Conservation (phyloP, 2,329 filamentous ascomycete genomes). For the Endocalyx cinctus region DNA sequence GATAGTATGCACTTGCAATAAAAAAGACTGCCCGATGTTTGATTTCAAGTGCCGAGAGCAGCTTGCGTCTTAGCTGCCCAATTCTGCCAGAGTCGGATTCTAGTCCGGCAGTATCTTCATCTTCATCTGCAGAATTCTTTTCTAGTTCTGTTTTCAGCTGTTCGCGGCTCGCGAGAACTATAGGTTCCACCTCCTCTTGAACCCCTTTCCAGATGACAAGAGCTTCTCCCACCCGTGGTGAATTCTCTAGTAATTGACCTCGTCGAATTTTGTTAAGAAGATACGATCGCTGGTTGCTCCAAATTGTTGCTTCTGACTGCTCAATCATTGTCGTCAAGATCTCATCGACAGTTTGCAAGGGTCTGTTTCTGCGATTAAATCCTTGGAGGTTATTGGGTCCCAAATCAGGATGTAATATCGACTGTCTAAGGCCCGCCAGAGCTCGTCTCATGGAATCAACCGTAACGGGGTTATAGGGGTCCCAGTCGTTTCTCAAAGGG, state of each 20-base stretch:
- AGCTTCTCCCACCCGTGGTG: constrained; percentile 62
- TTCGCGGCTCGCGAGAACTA: constrained; percentile 61
- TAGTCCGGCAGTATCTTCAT: constrained; percentile 27
- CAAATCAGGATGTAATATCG: constrained; percentile 80
- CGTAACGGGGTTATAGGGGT: constrained; percentile 50
- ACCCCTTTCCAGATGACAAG: constrained; percentile 64
- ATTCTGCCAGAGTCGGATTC: constrained; percentile 37
- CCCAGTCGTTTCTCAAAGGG: constrained; percentile 59
- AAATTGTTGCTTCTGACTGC: constrained; percentile 65
- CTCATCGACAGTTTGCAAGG: constrained; percentile 76
- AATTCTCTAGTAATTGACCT: constrained; percentile 77
- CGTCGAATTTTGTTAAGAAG: constrained; percentile 60
- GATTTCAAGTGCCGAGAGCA: constrained; percentile 71
- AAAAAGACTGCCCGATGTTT: constrained; percentile 83
- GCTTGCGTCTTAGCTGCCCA: constrained; percentile 55
- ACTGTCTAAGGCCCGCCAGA: constrained; percentile 73
- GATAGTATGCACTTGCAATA: constrained; percentile 75
- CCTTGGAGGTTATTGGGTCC: constrained; percentile 61
- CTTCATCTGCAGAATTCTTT: constrained; percentile 15
- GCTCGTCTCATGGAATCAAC: constrained; percentile 74
- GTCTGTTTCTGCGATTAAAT: constrained; percentile 58
- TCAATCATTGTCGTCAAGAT: constrained; percentile 91
- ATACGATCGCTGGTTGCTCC: constrained; percentile 63
- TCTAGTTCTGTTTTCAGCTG: constrained; percentile 52
- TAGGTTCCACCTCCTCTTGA: constrained; percentile 39